Percentiles rank a stretch among this genome's conserved stretches.
Evolutionary conservation across 179 eudicot species (phyloP).

Genomic region (Silene vulgaris): DNA sequence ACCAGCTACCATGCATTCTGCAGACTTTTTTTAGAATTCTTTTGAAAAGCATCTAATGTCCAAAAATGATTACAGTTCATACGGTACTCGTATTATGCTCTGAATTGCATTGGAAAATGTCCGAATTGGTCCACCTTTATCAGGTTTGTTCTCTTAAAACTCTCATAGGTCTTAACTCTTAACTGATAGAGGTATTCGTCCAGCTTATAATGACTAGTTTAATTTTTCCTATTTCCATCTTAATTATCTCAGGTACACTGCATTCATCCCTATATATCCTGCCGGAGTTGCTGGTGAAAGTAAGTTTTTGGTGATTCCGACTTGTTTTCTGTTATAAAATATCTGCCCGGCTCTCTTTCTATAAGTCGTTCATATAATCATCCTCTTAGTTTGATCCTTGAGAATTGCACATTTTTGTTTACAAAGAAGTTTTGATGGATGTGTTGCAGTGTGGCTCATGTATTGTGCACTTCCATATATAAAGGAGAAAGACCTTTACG

Average conservation of each 20-base stretch:
- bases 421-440: constrained; percentile 7
- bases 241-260: constrained; percentile 59
- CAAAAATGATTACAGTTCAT: constrained; percentile 47
- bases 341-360: not conserved
- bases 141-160: constrained; percentile 45
- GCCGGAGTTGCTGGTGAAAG: constrained; percentile 75
- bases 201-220: constrained; percentile 1
- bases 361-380: not conserved
- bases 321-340: constrained; percentile 1
- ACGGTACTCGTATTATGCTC: constrained; percentile 79
- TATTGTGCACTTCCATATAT: constrained; percentile 72
- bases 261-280: constrained; percentile 68
- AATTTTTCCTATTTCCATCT: not conserved
- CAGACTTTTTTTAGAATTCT: not conserved
- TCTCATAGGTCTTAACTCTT: not conserved
- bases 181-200: not conserved
- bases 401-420: constrained; percentile 3
- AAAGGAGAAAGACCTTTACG: constrained; percentile 55
- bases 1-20: not conserved
- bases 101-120: constrained; percentile 54
- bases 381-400: not conserved
- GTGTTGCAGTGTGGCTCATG: constrained; percentile 84
- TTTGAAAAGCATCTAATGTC: constrained; percentile 10
- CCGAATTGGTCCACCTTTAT: constrained; percentile 58
- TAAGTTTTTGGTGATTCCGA: constrained; percentile 30